These are phyloP conservation scores for Aotearoamyces nothofagi DNA, from an alignment of 2,329 filamentous ascomycete genomes.

Conservation along the genomic window DNA sequence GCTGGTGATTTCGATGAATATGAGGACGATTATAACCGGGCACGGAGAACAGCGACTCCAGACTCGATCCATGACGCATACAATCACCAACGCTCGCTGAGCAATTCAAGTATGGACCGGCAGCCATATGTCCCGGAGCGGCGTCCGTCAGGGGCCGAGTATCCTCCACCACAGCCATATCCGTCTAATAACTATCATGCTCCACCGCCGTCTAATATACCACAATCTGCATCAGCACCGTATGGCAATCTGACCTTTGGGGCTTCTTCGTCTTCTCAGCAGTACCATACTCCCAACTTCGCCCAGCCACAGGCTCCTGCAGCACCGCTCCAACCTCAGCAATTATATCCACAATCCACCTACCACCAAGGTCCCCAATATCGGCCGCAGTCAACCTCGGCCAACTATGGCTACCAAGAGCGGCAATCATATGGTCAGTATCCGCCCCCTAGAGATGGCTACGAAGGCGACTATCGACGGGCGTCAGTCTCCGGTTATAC, in stretches of 20 bases:
- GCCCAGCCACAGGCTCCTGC: constrained; percentile 10
- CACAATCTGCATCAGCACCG: constrained; percentile 19
- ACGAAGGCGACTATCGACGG: constrained; percentile 11
- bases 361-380: constrained; percentile 6
- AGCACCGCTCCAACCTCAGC: constrained; percentile 13
- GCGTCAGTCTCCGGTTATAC: constrained; percentile 5
- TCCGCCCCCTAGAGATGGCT: constrained; percentile 5
- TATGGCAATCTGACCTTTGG: constrained; percentile 28
- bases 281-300: constrained; percentile 10
- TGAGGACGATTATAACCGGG: constrained; percentile 40
- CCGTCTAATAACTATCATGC: constrained; percentile 10
- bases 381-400: not conserved
- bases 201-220: constrained; percentile 5
- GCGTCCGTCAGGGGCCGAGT: constrained; percentile 32
- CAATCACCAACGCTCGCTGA: constrained; percentile 40
- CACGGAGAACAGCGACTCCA: constrained; percentile 18
- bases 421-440: constrained; percentile 7
- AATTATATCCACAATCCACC: constrained; percentile 6
- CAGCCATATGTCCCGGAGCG: constrained; percentile 27
- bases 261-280: constrained; percentile 6
- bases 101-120: constrained; percentile 38
- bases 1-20: constrained; percentile 30
- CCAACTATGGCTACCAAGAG: constrained; percentile 3
- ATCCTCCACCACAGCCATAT: constrained; percentile 14
- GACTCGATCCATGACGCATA: constrained; percentile 6